Percentiles rank a stretch among this genome's conserved stretches.
phyloP scores from a whole-genome alignment of 1,284 basidiomycete genomes.

The Phylloboletellus chloephorus region DNA sequence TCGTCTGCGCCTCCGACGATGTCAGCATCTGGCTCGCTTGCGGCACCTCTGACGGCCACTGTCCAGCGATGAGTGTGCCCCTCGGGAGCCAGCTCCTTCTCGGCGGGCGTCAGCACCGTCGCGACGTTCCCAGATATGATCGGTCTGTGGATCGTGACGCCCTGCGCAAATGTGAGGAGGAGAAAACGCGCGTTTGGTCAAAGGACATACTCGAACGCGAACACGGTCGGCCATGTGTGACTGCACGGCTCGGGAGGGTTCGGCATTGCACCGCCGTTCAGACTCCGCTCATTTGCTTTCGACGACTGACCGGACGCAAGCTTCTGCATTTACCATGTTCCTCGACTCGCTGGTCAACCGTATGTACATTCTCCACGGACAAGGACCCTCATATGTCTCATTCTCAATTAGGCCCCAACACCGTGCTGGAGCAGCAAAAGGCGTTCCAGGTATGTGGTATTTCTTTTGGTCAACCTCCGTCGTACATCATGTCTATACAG shows the following conservation, averaged over 20 bases:
- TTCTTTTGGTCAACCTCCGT: background rate
- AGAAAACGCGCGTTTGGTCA: background rate
- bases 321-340: slow-evolving; percentile 35
- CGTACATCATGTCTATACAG: slow-evolving; percentile 22
- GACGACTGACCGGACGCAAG: background rate
- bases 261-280: slow-evolving; percentile 26
- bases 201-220: slow-evolving; percentile 63
- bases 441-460: slow-evolving; percentile 50
- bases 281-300: slow-evolving; percentile 24
- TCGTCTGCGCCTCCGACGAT: slow-evolving; percentile 87
- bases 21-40: slow-evolving; percentile 57
- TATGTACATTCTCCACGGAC: slow-evolving; percentile 11
- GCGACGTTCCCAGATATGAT: slow-evolving; percentile 98
- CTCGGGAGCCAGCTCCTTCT: slow-evolving; percentile 54
- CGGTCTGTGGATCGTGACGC: slow-evolving; percentile 83
- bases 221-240: slow-evolving; percentile 60
- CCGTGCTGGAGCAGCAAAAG: slow-evolving; percentile 58
- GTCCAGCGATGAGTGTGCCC: slow-evolving; percentile 98
- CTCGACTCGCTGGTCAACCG: slow-evolving; percentile 54
- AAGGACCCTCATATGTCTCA: background rate
- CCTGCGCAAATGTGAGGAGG: slow-evolving; percentile 44
- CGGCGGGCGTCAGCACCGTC: slow-evolving; percentile 71
- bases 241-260: slow-evolving; percentile 23
- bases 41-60: slow-evolving; percentile 82
- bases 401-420: slow-evolving; percentile 47